Base-by-base conservation (phyloP, 202 grass and related monocot genomes). In the Sporobolus alterniflorus region DNA sequence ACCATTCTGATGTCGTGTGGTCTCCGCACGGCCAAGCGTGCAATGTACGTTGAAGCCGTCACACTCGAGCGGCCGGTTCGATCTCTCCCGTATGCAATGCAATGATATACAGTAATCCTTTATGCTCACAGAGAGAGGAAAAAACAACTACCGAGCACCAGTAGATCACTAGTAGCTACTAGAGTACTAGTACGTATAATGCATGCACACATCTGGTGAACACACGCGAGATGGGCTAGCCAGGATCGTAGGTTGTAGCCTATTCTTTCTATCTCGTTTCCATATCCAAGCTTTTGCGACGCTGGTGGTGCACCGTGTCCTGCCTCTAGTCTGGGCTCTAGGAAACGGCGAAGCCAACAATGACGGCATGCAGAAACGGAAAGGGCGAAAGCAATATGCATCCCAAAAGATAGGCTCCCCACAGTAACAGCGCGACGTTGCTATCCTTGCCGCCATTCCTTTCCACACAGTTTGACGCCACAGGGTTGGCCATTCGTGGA, bases 311-410 rank as follows among this genome's bases (percentile, higher is more conserved):
- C 52, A 75, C 51, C 56, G 24, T 61, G 11, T 30, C 5, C 36
- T 25, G 6, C 18, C 26, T 77, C 75, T 32, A 48, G 56, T 47
- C 25, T 9, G 8, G 10, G 11, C 25, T 30, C 16, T 43, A 22
- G 12, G 17, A 26, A 30, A 16, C 16, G 46, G 16, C 26, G 24
- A 47, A 43, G 33, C 14, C 60, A 52, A 16, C 80, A 73, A 67
- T 67, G 49, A 16, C 67, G 36, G 59, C 74, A 67, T 17, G 67
- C 79, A 72, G 59, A 83, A 67, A 88, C 41, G 67, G 66, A 39
- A 83, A 57, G 66, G 34, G 34, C 73, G 43, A 82, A 16, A 41
- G 20, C 64, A 28, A 44, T 33, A 87, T 71, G 73, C 79, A 71
- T 71, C 62, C 40, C 20, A 30, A 9, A n/a, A 60, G 51, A 66